Base-by-base conservation (phyloP, 108 stramenopile genomes). In the Fistulifera solaris region DNA sequence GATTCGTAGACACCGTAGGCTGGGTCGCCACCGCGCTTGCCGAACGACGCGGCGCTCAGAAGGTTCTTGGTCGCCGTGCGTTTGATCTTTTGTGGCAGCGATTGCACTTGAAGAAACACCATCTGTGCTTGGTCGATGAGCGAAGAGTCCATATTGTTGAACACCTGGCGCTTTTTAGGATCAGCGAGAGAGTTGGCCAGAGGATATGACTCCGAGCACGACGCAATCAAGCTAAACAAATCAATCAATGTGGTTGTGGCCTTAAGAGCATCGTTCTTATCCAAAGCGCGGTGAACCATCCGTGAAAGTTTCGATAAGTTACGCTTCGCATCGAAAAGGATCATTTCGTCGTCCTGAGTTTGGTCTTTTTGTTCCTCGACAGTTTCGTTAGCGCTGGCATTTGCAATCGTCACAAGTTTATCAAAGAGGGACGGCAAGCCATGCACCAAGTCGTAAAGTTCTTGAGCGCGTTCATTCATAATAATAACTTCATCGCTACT, bases 101-200 rank as follows among this genome's bases (percentile, higher is more conserved):
- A 80, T 56, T 89, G 83, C 13, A 89, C 67, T 51, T 89, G 87
- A 27, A 93, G 67, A 60, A 76, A 86, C n/a, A 79, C 65, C 91
- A 93, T 93, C 62, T 76, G 66, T 51, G 77, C 77, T 67, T 92
- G 90, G 15, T 75, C 71, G 41, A 56, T 46, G 24, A 85, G 47
- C 27, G 78, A 27, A 13, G 64, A 62, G 61, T 67, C 63, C 0
- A 56, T 16, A 40, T 26, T 14, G 5, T 45, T 4, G 16, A 21
- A 5, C 4, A 45, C 4, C 19, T 6, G 19, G 11, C 19, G 16
- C 11, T 17, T 17, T 45, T 11, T 45, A 4, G 21, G 52, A 19
- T 27, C 28, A n/a, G 85, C 52, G 45, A 87, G 56, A 11, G 75
- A 74, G 23, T 67, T 70, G 14, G 85, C 89, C 51, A 91, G 47